These are phyloP conservation scores for Syzygium oleosum DNA, from an alignment of 345 rosid species.

Conservation along the genomic window DNA sequence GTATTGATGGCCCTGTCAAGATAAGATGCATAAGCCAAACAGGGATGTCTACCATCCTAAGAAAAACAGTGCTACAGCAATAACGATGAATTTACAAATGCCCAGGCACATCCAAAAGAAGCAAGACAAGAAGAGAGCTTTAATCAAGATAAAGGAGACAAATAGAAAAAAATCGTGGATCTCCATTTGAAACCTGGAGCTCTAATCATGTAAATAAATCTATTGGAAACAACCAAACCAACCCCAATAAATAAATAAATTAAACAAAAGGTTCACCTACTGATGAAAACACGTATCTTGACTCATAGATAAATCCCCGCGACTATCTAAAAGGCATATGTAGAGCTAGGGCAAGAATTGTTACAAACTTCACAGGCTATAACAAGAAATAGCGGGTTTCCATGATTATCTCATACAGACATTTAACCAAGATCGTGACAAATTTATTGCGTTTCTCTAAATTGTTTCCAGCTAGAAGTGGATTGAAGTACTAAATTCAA, in stretches of 20 bases:
- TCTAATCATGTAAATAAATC: background rate
- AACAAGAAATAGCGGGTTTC: background rate
- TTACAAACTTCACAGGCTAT: background rate
- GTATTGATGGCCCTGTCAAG: constrained; percentile 79
- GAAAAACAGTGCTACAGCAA: background rate
- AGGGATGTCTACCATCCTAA: background rate
- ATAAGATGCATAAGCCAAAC: background rate
- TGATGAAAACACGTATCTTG: background rate
- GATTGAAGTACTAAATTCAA: background rate
- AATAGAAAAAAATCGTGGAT: background rate
- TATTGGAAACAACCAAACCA: background rate
- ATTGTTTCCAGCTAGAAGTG: background rate
- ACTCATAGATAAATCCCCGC: background rate
- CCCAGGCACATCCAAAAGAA: background rate
- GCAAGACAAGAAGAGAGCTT: background rate
- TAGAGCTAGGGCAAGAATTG: background rate
- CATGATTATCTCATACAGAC: background rate
- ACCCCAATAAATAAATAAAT: background rate
- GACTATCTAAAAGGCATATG: background rate
- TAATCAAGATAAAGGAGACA: background rate
- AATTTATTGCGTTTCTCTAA: background rate
- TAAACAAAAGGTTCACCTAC: background rate
- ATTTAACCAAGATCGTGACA: background rate
- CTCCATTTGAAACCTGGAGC: background rate
- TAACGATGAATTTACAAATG: background rate